A percentile compares a stretch with the other conserved stretches of the same genome.
These are phyloP conservation scores for Chaetomium tenue DNA, from an alignment of 495 filamentous ascomycete species.

Conservation along the genomic window DNA sequence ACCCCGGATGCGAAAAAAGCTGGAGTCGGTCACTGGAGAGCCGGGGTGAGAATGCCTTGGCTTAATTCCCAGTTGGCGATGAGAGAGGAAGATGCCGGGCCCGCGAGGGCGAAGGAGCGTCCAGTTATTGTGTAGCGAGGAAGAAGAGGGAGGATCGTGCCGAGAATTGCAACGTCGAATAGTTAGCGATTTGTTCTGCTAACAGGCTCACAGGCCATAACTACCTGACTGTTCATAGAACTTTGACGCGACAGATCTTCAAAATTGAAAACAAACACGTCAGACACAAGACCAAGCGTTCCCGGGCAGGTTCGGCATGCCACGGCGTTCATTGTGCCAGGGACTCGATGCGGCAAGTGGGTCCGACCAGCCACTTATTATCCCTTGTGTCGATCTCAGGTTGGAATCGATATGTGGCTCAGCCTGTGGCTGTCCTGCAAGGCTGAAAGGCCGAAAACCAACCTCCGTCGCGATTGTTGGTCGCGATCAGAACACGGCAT, in stretches of 20 bases:
- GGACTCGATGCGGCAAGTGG: conserved; percentile 6
- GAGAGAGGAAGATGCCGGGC: no score
- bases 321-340: conserved; percentile 2
- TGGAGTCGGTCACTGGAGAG: neutral
- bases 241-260: no score
- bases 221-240: no score
- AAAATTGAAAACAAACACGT: neutral
- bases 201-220: no score
- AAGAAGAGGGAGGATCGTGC: no score
- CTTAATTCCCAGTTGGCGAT: no score
- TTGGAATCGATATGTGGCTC: neutral
- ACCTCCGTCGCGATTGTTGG: neutral
- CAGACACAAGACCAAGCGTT: neutral
- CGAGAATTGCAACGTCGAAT: no score
- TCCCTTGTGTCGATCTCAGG: neutral
- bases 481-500: neutral
- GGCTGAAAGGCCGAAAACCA: conserved; percentile 15
- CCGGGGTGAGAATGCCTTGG: neutral
- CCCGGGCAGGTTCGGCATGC: conserved; percentile 14
- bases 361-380: neutral
- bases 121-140: no score
- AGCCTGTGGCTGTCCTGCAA: conserved; percentile 1
- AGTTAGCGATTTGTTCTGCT: no score
- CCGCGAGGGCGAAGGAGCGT: no score
- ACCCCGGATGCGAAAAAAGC: neutral